Conservation (phyloP, 495 filamentous ascomycete genomes). For the Evansstolkia leycettana region DNA sequence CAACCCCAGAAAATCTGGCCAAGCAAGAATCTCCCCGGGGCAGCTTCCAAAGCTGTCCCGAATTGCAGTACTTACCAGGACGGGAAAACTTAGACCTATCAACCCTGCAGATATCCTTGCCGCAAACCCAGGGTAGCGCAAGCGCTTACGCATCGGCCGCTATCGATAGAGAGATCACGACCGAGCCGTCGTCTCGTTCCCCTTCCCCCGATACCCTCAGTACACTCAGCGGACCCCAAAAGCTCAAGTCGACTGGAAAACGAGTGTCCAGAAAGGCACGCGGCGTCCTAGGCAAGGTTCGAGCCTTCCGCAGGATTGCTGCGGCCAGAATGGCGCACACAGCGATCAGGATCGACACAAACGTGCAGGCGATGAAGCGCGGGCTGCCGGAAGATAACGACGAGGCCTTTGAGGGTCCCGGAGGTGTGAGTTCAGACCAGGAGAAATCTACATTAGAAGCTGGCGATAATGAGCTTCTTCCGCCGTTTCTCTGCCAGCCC, state of each 20-base stretch:
- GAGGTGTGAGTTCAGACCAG: conserved; percentile 15
- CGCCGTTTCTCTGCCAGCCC: conserved; percentile 32
- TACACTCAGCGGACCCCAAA: conserved; percentile 21
- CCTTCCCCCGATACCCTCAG: conserved; percentile 21
- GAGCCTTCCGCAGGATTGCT: conserved; percentile 31
- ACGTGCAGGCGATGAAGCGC: conserved; percentile 29
- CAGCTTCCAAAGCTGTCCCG: conserved; percentile 41
- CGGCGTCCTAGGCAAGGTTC: conserved; percentile 36
- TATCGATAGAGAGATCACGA: conserved; percentile 17
- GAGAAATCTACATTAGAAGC: conserved; percentile 21
- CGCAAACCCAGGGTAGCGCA: conserved; percentile 13
- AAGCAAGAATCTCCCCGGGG: conserved; percentile 30
- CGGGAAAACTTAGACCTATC: too few species aligned
- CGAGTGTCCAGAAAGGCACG: conserved; percentile 33
- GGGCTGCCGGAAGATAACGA: conserved; percentile 25
- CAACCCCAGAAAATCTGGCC: conserved; percentile 33
- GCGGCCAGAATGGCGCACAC: conserved; percentile 36
- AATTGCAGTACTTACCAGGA: too few species aligned
- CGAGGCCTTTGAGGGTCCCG: conserved; percentile 17
- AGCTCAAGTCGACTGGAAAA: conserved; percentile 17
- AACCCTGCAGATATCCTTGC: conserved; percentile 28
- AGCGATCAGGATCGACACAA: conserved; percentile 35
- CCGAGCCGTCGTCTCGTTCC: conserved; percentile 18
- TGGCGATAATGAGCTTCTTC: conserved; percentile 25
- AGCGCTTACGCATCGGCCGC: conserved; percentile 14